Base-by-base conservation (phyloP, 768 basidiomycete genomes). In the Daedalea quercina region DNA sequence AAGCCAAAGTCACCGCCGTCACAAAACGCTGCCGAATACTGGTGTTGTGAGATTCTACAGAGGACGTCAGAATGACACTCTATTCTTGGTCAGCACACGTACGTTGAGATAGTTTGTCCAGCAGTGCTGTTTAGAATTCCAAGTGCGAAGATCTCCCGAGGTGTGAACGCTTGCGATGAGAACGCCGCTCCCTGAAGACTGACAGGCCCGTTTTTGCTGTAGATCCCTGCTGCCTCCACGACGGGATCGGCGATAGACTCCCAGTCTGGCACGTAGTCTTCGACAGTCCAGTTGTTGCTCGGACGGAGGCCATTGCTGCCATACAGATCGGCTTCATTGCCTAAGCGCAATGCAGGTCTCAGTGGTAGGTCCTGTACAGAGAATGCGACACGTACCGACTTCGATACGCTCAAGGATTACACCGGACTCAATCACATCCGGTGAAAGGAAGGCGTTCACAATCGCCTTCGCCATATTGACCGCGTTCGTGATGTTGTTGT, bases 21-120 rank as follows among this genome's bases (percentile, higher is more conserved):
- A 56, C 83, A 85, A 62, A 84, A 85, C 2, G 78, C 76, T 12
- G 83, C 82, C n/a, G 81, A 81, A 59, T 73, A 73, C 11, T 63
- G 63, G 52, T 71, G 70, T 55, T 81, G 79, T 3, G 80, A 81
- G 54, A 82, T 75, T 13, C 80, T 82, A 54, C n/a, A 23, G 31
- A 44, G 20, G n/a, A n/a, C n/a, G n/a, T n/a, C n/a, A n/a, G n/a
- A n/a, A n/a, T n/a, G n/a, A n/a, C n/a, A n/a, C n/a, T n/a, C n/a
- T n/a, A n/a, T n/a, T n/a, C n/a, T n/a, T n/a, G n/a, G n/a, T n/a
- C n/a, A n/a, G n/a, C n/a, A n/a, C n/a, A 67, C 79, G 17, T 62
- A 84, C 80, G 76, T 77, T 1, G 73, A 73, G 51, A 86, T 81
- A 2, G 77, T 62, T 34, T 68, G 62, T 0, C 82, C 83, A 1